A percentile compares a stretch with the other conserved stretches of the same genome.
phyloP scores from a whole-genome alignment of 768 basidiomycete species.

The Butyriboletus loyo region DNA sequence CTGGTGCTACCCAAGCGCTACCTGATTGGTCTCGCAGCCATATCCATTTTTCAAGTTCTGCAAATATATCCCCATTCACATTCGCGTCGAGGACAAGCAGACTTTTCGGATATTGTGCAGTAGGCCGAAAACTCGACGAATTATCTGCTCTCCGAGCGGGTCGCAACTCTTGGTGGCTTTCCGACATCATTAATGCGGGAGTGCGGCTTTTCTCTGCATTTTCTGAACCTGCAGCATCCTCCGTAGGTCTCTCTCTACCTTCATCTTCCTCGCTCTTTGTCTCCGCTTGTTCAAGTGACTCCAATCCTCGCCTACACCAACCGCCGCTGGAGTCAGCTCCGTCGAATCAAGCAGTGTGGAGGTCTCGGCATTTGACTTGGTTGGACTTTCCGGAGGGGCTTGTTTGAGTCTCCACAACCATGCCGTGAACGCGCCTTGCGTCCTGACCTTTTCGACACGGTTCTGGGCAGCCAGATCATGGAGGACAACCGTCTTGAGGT shows the following conservation, averaged over 20 bases:
- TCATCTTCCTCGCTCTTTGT: constrained; percentile 43
- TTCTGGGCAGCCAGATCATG: constrained; percentile 41
- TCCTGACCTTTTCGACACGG: constrained; percentile 43
- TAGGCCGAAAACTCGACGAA: not conserved
- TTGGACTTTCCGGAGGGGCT: not conserved
- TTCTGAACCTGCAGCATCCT: constrained; percentile 37
- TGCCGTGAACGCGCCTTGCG: constrained; percentile 29
- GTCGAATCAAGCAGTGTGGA: not conserved
- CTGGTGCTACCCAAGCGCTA: not conserved
- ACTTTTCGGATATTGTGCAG: not conserved
- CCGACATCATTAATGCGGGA: not conserved
- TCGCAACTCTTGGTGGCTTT: not conserved
- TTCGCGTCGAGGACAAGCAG: not conserved
- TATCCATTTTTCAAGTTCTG: not conserved
- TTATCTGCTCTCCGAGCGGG: not conserved
- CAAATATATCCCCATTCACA: not conserved
- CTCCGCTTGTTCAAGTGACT: constrained; percentile 57
- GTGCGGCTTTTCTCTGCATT: constrained; percentile 12
- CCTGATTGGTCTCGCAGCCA: not conserved
- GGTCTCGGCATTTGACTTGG: not conserved
- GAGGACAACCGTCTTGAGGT: constrained; percentile 53
- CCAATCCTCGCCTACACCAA: constrained; percentile 42
- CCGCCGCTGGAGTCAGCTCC: constrained; percentile 24
- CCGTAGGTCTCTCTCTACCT: constrained; percentile 42
- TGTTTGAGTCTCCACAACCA: constrained; percentile 41